These are phyloP conservation scores for Bruguiera gymnorhiza DNA, from an alignment of 345 rosid species.

Conservation along the genomic window DNA sequence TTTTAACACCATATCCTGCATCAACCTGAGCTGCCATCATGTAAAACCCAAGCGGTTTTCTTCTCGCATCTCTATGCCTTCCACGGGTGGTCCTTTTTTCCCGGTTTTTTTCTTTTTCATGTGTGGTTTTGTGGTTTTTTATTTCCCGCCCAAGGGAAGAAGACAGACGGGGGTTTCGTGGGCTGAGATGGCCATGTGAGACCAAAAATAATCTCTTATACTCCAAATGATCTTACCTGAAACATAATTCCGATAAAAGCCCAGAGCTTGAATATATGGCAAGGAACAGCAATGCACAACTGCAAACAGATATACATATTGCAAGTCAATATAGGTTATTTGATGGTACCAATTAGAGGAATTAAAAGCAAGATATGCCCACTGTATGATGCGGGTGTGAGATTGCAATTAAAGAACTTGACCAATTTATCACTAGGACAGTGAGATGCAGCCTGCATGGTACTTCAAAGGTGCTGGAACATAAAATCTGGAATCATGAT, in stretches of 20 bases:
- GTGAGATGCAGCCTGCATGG: too few relatives aligned
- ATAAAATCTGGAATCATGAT: too few relatives aligned
- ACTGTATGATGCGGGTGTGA: background rate
- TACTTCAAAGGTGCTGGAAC: too few relatives aligned
- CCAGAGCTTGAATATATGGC: conserved; percentile 90
- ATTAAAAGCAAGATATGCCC: background rate
- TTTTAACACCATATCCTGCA: conserved; percentile 9
- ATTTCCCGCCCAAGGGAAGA: too few relatives aligned
- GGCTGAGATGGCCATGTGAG: background rate
- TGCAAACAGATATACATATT: conserved; percentile 24
- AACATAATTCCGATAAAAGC: conserved; percentile 93
- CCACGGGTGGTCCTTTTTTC: too few relatives aligned
- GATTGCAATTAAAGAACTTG: background rate
- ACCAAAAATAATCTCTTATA: background rate
- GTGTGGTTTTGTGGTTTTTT: too few relatives aligned
- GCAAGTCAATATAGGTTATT: background rate
- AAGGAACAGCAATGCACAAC: conserved; percentile 96
- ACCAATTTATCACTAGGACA: too few relatives aligned
- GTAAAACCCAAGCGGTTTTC: background rate
- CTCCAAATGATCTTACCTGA: conserved; percentile 50
- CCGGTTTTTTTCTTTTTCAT: too few relatives aligned
- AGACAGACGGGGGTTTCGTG: too few relatives aligned
- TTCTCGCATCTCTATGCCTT: too few relatives aligned
- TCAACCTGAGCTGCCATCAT: background rate
- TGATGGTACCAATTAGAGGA: background rate